Percentiles rank a stretch among this genome's conserved stretches.
Conservation (phyloP, 306 rosid genomes). For the Medicago arabica region DNA sequence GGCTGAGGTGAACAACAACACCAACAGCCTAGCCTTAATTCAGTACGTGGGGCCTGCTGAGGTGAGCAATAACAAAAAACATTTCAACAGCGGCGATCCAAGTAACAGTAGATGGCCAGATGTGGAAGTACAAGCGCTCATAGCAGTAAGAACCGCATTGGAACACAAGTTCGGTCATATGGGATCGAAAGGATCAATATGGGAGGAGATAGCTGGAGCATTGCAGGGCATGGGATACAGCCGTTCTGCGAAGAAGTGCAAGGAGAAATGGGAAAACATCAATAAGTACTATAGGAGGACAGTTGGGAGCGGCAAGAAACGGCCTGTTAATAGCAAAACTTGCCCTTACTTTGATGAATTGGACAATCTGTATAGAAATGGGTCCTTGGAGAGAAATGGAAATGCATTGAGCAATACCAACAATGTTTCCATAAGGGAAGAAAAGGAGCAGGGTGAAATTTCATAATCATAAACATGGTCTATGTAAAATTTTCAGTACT, state of each 20-base stretch:
- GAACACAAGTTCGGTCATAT: constrained; percentile 56
- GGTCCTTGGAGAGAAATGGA: constrained; percentile 36
- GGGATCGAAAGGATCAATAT: constrained; percentile 60
- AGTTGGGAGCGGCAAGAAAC: constrained; percentile 59
- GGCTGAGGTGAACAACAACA: too few relatives aligned
- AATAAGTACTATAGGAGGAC: constrained; percentile 77
- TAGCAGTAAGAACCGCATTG: constrained; percentile 57
- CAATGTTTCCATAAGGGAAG: constrained; percentile 48
- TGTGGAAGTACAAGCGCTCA: constrained; percentile 75
- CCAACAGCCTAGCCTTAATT: too few relatives aligned
- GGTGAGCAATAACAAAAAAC: constrained; percentile 41
- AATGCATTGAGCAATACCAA: constrained; percentile 41
- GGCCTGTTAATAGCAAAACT: constrained; percentile 52
- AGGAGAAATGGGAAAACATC: constrained; percentile 91
- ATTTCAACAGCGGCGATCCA: constrained; percentile 40
- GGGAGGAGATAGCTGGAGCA: constrained; percentile 83
- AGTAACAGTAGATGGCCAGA: constrained; percentile 75
- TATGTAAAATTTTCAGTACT: constrained; percentile 30
- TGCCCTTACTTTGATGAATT: constrained; percentile 74
- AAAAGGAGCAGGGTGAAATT: constrained; percentile 39
- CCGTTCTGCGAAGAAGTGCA: constrained; percentile 75
- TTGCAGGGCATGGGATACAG: constrained; percentile 63
- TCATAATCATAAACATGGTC: constrained; percentile 1
- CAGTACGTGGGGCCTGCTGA: neutral
- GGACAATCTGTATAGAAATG: constrained; percentile 64